These are phyloP conservation scores for Hygrophorus pudorinus DNA, from an alignment of 768 basidiomycete species.

Conservation along the genomic window DNA sequence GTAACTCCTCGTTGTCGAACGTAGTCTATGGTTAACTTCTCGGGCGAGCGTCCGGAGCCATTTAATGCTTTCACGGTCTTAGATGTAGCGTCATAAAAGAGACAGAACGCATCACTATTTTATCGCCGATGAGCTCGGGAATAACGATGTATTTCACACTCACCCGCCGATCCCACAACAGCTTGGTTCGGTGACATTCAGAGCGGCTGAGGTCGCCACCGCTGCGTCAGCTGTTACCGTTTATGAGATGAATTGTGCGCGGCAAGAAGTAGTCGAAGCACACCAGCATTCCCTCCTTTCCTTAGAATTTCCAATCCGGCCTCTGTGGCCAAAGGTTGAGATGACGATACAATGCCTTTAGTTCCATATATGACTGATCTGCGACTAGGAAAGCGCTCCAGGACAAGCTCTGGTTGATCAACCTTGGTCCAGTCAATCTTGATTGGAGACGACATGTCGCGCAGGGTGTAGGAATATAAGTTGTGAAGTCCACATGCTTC, in stretches of 20 bases:
- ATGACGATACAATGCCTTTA: conserved; percentile 80
- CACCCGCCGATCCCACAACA: conserved; percentile 91
- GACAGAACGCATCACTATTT: conserved; percentile 77
- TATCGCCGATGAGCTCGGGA: conserved; percentile 1
- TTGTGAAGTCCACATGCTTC: background rate
- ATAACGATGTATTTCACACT: conserved; percentile 16
- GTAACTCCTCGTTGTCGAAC: conserved; percentile 57
- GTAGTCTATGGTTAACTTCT: conserved; percentile 68
- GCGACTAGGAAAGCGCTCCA: conserved; percentile 72
- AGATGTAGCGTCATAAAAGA: conserved; percentile 80
- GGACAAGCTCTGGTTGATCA: conserved; percentile 51
- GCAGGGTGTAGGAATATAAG: conserved; percentile 2
- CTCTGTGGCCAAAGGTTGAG: conserved; percentile 85
- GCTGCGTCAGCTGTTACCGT: conserved; percentile 73
- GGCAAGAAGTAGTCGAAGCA: conserved; percentile 11
- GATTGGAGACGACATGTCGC: conserved; percentile 17
- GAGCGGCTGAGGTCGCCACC: conserved; percentile 83
- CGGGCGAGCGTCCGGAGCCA: conserved; percentile 83
- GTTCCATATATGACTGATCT: conserved; percentile 80
- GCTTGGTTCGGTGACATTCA: conserved; percentile 87
- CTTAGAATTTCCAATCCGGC: conserved; percentile 88
- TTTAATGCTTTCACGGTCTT: conserved; percentile 85
- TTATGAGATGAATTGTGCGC: background rate
- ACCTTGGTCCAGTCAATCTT: conserved; percentile 49
- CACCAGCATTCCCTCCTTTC: conserved; percentile 94